Conservation (phyloP, 306 rosid species). For the Chamaecrista fasciculata region DNA sequence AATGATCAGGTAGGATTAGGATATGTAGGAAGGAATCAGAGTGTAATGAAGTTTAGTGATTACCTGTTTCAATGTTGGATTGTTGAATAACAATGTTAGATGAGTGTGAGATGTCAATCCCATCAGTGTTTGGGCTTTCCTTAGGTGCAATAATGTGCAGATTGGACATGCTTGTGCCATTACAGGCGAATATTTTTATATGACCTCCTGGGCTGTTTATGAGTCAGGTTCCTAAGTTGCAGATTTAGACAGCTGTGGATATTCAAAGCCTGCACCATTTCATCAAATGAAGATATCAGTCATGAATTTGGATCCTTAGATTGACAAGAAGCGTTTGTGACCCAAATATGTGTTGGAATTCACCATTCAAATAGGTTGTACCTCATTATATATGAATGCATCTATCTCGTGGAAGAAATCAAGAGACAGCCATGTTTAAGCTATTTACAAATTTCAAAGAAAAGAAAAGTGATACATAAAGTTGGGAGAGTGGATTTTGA, state of each 20-base stretch:
- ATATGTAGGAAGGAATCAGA: too few relatives aligned
- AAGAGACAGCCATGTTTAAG: too few relatives aligned
- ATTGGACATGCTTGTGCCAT: neutral
- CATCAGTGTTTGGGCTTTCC: slow-evolving; percentile 61
- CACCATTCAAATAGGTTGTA: too few relatives aligned
- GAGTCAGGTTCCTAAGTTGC: slow-evolving; percentile 7
- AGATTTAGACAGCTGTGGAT: slow-evolving; percentile 25
- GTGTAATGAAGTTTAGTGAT: too few relatives aligned
- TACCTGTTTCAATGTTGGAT: slow-evolving; percentile 40
- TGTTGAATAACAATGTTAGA: slow-evolving; percentile 20
- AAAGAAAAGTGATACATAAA: neutral
- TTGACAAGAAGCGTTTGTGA: too few relatives aligned
- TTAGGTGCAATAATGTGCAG: slow-evolving; percentile 44
- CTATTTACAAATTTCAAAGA: neutral
- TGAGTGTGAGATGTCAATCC: slow-evolving; percentile 34
- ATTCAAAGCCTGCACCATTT: slow-evolving; percentile 33
- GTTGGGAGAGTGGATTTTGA: neutral
- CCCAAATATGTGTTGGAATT: too few relatives aligned
- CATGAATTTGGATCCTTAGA: too few relatives aligned
- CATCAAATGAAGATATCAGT: too few relatives aligned
- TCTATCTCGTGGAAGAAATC: neutral
- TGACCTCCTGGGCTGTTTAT: slow-evolving; percentile 42
- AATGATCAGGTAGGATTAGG: too few relatives aligned
- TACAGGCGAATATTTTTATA: slow-evolving; percentile 28
- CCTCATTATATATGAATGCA: neutral